Conservation (phyloP, 768 basidiomycete species). For the Agaricus sinodeliciosus region DNA sequence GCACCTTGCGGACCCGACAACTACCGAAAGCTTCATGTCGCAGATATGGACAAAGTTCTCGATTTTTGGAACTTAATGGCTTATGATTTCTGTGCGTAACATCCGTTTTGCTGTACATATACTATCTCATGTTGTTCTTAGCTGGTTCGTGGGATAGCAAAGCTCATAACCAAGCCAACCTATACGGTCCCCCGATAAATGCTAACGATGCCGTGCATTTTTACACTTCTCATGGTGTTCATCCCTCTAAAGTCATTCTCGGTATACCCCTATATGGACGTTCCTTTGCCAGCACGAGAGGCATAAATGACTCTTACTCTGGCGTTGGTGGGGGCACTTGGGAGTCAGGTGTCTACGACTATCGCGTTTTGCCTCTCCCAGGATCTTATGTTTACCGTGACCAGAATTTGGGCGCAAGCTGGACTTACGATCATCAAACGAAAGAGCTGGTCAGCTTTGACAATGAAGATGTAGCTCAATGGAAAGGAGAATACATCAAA, state of each 20-base stretch:
- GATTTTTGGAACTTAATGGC: conserved; percentile 99
- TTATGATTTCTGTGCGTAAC: conserved; percentile 66
- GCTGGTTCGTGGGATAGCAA: conserved; percentile 72
- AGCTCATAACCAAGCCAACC: conserved; percentile 81
- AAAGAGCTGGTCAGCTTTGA: conserved; percentile 85
- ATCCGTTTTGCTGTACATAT: background rate
- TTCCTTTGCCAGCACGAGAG: conserved; percentile 79
- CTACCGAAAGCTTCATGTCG: conserved; percentile 70
- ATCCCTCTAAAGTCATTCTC: conserved; percentile 74
- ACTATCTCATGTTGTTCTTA: conserved; percentile 17
- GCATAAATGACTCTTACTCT: conserved; percentile 72
- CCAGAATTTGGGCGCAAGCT: conserved; percentile 65
- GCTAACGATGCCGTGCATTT: conserved; percentile 59
- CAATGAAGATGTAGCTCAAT: conserved; percentile 53
- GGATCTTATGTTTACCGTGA: conserved; percentile 64
- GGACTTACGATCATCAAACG: conserved; percentile 69
- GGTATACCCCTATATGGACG: conserved; percentile 94
- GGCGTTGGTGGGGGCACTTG: conserved; percentile 86
- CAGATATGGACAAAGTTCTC: conserved; percentile 82
- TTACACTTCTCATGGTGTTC: conserved; percentile 68
- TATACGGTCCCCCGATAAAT: conserved; percentile 63
- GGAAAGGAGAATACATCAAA: conserved; percentile 80
- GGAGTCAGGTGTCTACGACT: conserved; percentile 92
- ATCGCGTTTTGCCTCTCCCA: conserved; percentile 79
- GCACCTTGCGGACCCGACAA: conserved; percentile 90